Conservation (phyloP, 192 early-diverging fungal genomes). For the Coemansia sp. region DNA sequence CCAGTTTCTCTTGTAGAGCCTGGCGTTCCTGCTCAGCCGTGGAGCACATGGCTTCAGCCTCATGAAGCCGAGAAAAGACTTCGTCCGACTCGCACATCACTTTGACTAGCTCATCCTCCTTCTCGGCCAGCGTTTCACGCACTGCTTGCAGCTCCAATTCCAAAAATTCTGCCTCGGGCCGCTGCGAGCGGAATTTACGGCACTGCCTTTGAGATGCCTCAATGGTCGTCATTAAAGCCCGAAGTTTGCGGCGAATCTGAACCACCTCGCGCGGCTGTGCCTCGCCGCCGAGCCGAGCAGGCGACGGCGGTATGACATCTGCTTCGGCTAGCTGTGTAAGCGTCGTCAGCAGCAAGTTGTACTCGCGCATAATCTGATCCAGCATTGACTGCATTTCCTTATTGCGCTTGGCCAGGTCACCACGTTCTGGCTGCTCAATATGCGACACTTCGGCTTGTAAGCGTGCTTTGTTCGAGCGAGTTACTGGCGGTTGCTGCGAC, state of each 20-base stretch:
- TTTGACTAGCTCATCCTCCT: conserved; percentile 35
- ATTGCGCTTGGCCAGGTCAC: conserved; percentile 13
- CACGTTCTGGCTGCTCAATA: conserved; percentile 11
- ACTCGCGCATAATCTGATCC: conserved; percentile 37
- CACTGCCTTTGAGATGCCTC: conserved; percentile 35
- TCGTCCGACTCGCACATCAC: conserved; percentile 34
- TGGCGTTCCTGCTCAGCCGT: conserved; percentile 5
- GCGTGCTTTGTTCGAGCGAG: background rate
- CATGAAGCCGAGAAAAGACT: conserved; percentile 9
- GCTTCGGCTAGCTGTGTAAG: conserved; percentile 37
- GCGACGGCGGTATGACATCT: conserved; percentile 34
- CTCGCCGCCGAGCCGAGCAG: conserved; percentile 11
- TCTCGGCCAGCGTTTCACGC: conserved; percentile 33
- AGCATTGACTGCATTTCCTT: conserved; percentile 31
- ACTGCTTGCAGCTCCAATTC: conserved; percentile 49
- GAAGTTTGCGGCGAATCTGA: conserved; percentile 41
- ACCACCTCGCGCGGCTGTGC: conserved; percentile 33
- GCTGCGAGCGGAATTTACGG: conserved; percentile 46
- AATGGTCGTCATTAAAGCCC: conserved; percentile 40
- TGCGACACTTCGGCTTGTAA: background rate
- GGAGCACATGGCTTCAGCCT: conserved; percentile 6
- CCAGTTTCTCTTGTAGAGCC: conserved; percentile 11
- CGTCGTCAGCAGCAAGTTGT: conserved; percentile 24
- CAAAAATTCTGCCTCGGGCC: conserved; percentile 47
- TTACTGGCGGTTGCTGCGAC: too few species aligned